Percentiles rank a stretch among this genome's conserved stretches.
Conservation (phyloP, 208 protist species). For the Strigomonas galati region DNA sequence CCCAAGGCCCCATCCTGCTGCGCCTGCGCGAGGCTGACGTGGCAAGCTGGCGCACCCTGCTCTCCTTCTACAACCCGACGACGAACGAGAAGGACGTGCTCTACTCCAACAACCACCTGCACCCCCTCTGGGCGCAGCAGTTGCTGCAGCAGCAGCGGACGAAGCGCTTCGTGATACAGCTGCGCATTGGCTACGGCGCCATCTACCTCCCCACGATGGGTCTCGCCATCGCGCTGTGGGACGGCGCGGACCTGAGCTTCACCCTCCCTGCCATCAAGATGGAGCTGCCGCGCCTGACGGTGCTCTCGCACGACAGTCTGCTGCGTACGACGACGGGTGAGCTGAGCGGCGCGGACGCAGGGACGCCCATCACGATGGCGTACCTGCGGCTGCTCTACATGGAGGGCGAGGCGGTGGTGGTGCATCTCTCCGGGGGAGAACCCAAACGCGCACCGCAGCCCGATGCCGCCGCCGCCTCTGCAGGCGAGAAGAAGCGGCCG, state of each 20-base stretch:
- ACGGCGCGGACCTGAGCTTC: constrained; percentile 8
- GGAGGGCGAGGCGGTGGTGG: constrained; percentile 11
- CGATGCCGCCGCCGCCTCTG: too few species aligned
- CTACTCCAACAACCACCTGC: neutral
- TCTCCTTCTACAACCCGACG: constrained; percentile 31
- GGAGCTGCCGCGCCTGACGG: constrained; percentile 9
- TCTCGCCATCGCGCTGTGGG: constrained; percentile 7
- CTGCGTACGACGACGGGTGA: neutral
- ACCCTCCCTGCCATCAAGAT: constrained; percentile 10
- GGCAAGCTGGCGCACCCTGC: constrained; percentile 41
- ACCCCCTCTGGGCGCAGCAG: neutral
- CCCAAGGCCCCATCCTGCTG: neutral
- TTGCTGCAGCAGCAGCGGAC: neutral
- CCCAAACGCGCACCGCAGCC: neutral
- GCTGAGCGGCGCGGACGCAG: neutral
- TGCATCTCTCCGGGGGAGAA: neutral
- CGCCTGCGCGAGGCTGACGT: constrained; percentile 23
- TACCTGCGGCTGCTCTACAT: constrained; percentile 6
- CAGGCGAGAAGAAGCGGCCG: neutral
- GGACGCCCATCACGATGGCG: neutral
- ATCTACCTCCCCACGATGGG: constrained; percentile 7
- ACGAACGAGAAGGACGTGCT: constrained; percentile 12
- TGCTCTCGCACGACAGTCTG: constrained; percentile 12
- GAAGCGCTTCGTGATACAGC: neutral
- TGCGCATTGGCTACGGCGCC: neutral